phyloP scores from a whole-genome alignment of 2,329 filamentous ascomycete species.

The Ceratocystis diversiconidia region DNA sequence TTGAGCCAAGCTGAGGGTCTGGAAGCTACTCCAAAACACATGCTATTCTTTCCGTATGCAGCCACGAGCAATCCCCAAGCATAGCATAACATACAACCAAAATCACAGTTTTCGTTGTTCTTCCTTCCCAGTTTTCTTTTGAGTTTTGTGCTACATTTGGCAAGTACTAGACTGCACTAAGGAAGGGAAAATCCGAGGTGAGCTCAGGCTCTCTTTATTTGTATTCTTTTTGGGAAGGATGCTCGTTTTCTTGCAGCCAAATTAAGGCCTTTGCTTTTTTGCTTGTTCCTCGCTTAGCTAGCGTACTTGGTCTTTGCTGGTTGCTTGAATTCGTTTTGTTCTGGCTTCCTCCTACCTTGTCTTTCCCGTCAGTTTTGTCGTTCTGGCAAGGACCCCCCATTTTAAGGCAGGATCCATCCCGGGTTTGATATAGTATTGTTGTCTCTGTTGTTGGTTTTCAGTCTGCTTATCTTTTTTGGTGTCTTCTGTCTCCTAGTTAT shows the following conservation, averaged over 20 bases:
- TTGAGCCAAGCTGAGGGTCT: not conserved
- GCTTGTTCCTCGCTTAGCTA: not conserved
- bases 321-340: too few relatives aligned
- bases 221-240: not conserved
- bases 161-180: not conserved
- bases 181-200: not conserved
- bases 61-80: not conserved
- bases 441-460: not conserved
- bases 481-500: not conserved
- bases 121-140: not conserved
- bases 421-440: not conserved
- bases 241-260: not conserved
- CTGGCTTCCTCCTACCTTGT: too few relatives aligned
- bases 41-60: not conserved
- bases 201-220: not conserved
- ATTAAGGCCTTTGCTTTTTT: not conserved
- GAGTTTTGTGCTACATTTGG: not conserved
- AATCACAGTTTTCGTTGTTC: not conserved
- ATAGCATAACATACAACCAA: not conserved
- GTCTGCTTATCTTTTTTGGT: not conserved
- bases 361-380: not conserved
- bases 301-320: too few relatives aligned
- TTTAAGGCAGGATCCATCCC: not conserved
- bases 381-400: not conserved
- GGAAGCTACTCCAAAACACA: not conserved